Conservation (phyloP, 495 filamentous ascomycete species). For the Xylaria intraflava region DNA sequence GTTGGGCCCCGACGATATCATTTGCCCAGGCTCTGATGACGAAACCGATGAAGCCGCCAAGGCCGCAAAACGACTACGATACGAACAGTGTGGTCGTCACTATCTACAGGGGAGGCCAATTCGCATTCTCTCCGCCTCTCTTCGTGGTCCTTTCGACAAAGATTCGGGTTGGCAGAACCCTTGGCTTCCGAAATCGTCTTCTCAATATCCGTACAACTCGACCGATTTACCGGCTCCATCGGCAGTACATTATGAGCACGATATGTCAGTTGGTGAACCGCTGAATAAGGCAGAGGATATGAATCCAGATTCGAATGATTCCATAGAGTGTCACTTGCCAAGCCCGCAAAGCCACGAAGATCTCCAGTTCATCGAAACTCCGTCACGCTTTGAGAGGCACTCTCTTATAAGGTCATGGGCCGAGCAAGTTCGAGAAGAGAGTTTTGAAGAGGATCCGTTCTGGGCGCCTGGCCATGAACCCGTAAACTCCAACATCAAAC, state of each 20-base stretch:
- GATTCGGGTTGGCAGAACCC: constrained; percentile 57
- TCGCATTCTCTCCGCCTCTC: constrained; percentile 54
- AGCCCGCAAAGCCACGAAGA: constrained; percentile 25
- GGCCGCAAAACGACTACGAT: constrained; percentile 46
- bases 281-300: constrained; percentile 5
- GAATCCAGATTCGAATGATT: constrained; percentile 9
- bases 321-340: constrained; percentile 21
- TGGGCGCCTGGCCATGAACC: constrained; percentile 19
- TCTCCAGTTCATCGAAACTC: background rate
- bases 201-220: background rate
- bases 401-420: constrained; percentile 23
- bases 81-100: constrained; percentile 51
- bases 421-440: constrained; percentile 6
- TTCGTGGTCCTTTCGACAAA: constrained; percentile 57
- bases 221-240: background rate
- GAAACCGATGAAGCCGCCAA: constrained; percentile 34
- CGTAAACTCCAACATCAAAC: background rate
- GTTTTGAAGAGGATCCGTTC: constrained; percentile 19
- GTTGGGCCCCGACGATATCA: constrained; percentile 33
- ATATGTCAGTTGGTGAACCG: background rate
- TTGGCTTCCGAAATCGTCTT: constrained; percentile 40
- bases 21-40: constrained; percentile 54
- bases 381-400: constrained; percentile 4
- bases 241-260: background rate
- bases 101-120: constrained; percentile 54